Percentiles rank a stretch among this genome's conserved stretches.
phyloP scores from a whole-genome alignment of 2,329 filamentous ascomycete genomes.

The Pseudogymnoascus sp. region DNA sequence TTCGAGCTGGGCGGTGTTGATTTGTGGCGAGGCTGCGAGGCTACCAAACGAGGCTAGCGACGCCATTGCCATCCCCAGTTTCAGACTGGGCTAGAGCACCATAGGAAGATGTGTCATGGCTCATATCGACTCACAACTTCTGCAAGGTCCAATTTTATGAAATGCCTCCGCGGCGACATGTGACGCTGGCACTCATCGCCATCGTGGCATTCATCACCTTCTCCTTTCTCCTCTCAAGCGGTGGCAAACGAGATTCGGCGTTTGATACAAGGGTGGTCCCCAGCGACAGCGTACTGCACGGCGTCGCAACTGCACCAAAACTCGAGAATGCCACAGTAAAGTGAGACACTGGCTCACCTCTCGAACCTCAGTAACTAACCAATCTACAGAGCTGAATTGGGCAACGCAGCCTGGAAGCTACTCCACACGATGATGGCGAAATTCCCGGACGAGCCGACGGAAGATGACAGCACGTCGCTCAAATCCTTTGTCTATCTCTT shows the following conservation, averaged over 20 bases:
- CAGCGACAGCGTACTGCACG: slow-evolving; percentile 44
- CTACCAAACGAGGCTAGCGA: neutral
- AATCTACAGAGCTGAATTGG: slow-evolving; percentile 43
- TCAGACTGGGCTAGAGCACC: neutral
- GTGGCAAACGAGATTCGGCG: slow-evolving; percentile 16
- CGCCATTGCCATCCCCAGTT: neutral
- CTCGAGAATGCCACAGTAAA: slow-evolving; percentile 76
- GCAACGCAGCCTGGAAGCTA: slow-evolving; percentile 61
- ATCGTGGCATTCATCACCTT: slow-evolving; percentile 51
- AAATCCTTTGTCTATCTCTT: slow-evolving; percentile 59
- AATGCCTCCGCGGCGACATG: slow-evolving; percentile 35
- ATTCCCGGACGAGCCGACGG: slow-evolving; percentile 56
- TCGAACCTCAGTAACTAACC: neutral
- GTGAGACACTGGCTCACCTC: slow-evolving; percentile 34
- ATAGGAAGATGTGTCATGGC: neutral
- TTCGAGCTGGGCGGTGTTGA: slow-evolving; percentile 3
- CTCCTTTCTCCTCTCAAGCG: slow-evolving; percentile 43
- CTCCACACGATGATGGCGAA: slow-evolving; percentile 64
- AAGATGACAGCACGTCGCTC: slow-evolving; percentile 54
- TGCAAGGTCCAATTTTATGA: neutral
- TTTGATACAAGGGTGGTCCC: slow-evolving; percentile 14
- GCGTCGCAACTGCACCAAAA: slow-evolving; percentile 69
- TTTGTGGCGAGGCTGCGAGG: slow-evolving; percentile 8
- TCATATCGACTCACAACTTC: slow-evolving; percentile 5
- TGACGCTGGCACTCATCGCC: slow-evolving; percentile 46